phyloP scores from a whole-genome alignment of 2,329 filamentous ascomycete genomes.

The Colletotrichum spaethianum region DNA sequence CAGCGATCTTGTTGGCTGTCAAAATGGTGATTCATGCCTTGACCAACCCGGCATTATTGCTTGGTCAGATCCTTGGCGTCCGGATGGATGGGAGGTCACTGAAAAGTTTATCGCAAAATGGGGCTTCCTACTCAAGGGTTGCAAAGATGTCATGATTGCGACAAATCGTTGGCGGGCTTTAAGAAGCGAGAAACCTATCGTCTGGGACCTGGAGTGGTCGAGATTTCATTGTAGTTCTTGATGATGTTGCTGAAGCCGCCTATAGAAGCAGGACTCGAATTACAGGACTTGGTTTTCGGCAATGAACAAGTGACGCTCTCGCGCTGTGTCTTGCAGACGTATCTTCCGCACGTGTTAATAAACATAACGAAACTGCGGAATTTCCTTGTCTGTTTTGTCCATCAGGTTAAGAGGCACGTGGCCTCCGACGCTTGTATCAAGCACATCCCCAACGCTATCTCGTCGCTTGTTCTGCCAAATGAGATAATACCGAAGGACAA shows the following conservation, averaged over 20 bases:
- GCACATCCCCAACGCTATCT: conserved; percentile 33
- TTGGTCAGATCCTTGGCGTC: conserved; percentile 53
- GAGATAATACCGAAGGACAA: conserved; percentile 10
- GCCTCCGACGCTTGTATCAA: conserved; percentile 59
- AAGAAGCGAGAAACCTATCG: conserved; percentile 27
- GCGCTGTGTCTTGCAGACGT: not conserved
- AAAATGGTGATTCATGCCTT: not conserved
- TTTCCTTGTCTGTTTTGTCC: conserved; percentile 70
- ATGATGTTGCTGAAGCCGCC: not conserved
- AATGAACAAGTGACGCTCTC: too few species aligned
- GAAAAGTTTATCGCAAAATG: conserved; percentile 61
- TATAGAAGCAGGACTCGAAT: not conserved
- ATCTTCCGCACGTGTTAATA: conserved; percentile 41
- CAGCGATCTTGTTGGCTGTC: conserved; percentile 23
- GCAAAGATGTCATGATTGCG: conserved; percentile 53
- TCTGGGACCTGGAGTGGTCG: conserved; percentile 29
- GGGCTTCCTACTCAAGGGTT: conserved; percentile 55
- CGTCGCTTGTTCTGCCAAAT: conserved; percentile 19
- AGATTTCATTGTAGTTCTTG: too few species aligned
- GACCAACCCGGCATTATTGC: conserved; percentile 40
- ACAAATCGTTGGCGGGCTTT: conserved; percentile 53
- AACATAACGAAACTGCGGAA: conserved; percentile 67
- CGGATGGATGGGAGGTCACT: conserved; percentile 62
- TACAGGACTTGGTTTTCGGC: too few species aligned
- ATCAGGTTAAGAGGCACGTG: conserved; percentile 55